These are phyloP conservation scores for Deinandra increscens DNA, from an alignment of 129 eudicot genomes.

Conservation along the genomic window DNA sequence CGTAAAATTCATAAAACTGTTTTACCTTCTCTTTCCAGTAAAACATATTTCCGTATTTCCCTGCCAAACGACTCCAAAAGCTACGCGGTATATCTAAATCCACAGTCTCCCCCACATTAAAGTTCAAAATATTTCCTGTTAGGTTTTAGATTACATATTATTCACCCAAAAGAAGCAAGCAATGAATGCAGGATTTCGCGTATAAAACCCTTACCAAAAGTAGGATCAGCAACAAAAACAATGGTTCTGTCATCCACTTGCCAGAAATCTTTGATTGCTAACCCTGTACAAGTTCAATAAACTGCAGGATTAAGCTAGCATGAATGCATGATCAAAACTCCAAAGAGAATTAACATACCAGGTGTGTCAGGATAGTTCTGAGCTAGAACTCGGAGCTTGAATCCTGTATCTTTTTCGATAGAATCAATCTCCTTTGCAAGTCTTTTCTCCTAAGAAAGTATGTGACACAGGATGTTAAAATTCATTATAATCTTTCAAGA, in stretches of 20 bases:
- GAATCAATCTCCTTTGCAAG: slow-evolving; percentile 67
- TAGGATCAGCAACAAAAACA: slow-evolving; percentile 96
- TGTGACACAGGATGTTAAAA: not conserved
- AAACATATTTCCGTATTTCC: slow-evolving; percentile 89
- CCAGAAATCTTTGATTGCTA: slow-evolving; percentile 95
- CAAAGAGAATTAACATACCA: slow-evolving; percentile 35
- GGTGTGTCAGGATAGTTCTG: slow-evolving; percentile 98
- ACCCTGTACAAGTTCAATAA: slow-evolving; percentile 41
- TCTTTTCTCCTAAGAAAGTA: slow-evolving; percentile 60
- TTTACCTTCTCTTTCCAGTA: slow-evolving; percentile 95
- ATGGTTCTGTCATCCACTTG: slow-evolving; percentile 91
- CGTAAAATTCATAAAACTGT: not conserved
- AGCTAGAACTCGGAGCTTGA: slow-evolving; percentile 85
- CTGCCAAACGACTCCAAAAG: slow-evolving; percentile 98
- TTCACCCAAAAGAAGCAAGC: slow-evolving; percentile 3
- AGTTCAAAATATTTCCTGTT: slow-evolving; percentile 81
- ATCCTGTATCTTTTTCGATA: slow-evolving; percentile 89
- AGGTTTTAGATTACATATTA: not conserved
- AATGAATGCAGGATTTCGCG: not conserved
- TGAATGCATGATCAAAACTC: not conserved
- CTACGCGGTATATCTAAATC: slow-evolving; percentile 92
- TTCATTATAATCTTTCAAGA: no score
- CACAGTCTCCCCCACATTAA: slow-evolving; percentile 83
- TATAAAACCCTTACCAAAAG: slow-evolving; percentile 63
- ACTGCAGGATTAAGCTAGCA: slow-evolving; percentile 6